Evolutionary conservation across 306 rosid species (phyloP).

Genomic region (Chamaecrista fasciculata): DNA sequence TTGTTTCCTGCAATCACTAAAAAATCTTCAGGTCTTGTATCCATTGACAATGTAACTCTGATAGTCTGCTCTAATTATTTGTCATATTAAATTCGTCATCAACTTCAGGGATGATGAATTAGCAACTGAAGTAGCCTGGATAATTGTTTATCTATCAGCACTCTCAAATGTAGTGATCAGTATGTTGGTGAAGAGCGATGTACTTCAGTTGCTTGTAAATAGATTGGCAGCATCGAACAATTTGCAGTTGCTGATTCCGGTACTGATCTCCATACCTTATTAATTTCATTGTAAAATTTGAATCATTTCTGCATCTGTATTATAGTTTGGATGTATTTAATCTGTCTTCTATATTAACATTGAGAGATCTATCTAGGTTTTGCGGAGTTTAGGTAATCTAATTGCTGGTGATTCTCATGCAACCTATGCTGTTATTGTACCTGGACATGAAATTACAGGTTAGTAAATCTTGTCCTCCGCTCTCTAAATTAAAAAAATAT

Average conservation of each 20-base stretch:
- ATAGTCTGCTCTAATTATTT: constrained; percentile 22
- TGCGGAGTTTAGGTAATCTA: constrained; percentile 91
- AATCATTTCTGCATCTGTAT: not conserved
- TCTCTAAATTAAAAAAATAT: constrained; percentile 13
- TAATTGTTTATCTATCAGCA: constrained; percentile 87
- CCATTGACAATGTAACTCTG: constrained; percentile 16
- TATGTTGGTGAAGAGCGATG: constrained; percentile 73
- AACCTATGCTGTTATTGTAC: constrained; percentile 51
- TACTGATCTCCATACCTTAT: constrained; percentile 31
- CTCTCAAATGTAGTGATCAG: constrained; percentile 80
- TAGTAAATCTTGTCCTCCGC: constrained; percentile 36
- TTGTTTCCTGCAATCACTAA: constrained; percentile 27
- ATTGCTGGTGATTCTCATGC: constrained; percentile 80
- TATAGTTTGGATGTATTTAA: not conserved
- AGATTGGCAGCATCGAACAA: constrained; percentile 74
- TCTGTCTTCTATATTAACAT: constrained; percentile 33
- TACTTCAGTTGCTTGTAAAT: constrained; percentile 74
- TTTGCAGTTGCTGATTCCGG: constrained; percentile 91
- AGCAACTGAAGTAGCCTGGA: constrained; percentile 98
- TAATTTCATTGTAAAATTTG: constrained; percentile 8
- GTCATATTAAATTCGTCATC: constrained; percentile 22
- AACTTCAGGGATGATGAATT: constrained; percentile 84
- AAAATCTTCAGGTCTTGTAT: constrained; percentile 17
- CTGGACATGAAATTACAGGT: constrained; percentile 82
- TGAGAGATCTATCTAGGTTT: constrained; percentile 53